These are phyloP conservation scores for Pichia sp. DNA, from an alignment of 1,139 yeast species.

Conservation along the genomic window DNA sequence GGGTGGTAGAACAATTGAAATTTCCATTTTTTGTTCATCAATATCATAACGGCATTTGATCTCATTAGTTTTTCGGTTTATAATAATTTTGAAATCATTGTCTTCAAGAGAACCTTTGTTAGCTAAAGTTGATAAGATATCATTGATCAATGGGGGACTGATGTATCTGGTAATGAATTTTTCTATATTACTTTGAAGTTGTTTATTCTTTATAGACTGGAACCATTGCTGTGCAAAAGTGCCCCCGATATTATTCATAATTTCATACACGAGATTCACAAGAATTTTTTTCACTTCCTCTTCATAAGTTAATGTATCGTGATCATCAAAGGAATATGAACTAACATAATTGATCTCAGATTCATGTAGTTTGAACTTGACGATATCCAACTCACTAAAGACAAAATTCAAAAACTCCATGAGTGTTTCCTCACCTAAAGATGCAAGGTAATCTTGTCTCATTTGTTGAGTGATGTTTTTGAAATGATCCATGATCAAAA, in stretches of 20 bases:
- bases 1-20: constrained; percentile 63
- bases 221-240: constrained; percentile 62
- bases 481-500: constrained; percentile 54
- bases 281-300: constrained; percentile 38
- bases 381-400: constrained; percentile 41
- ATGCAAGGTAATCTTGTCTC: constrained; percentile 52
- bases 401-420: constrained; percentile 42
- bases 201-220: constrained; percentile 51
- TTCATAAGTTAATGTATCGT: constrained; percentile 13
- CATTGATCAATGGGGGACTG: constrained; percentile 56
- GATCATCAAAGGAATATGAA: constrained; percentile 16
- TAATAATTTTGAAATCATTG: constrained; percentile 54
- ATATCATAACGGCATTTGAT: constrained; percentile 67
- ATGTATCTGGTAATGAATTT: constrained; percentile 52
- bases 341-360: constrained; percentile 15
- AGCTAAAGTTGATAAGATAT: constrained; percentile 37
- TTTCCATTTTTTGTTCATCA: constrained; percentile 84
- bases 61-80: constrained; percentile 59
- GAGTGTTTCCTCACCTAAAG: constrained; percentile 43
- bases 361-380: constrained; percentile 29
- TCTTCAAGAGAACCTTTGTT: constrained; percentile 35
- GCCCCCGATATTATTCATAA: constrained; percentile 58
- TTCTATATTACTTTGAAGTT: constrained; percentile 50
- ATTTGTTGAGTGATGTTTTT: constrained; percentile 59
- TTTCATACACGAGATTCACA: constrained; percentile 49